A percentile compares a stretch with the other conserved stretches of the same genome.
Evolutionary conservation across 2,329 filamentous ascomycete species (phyloP).

Genomic region (Fusarium virguliforme): DNA sequence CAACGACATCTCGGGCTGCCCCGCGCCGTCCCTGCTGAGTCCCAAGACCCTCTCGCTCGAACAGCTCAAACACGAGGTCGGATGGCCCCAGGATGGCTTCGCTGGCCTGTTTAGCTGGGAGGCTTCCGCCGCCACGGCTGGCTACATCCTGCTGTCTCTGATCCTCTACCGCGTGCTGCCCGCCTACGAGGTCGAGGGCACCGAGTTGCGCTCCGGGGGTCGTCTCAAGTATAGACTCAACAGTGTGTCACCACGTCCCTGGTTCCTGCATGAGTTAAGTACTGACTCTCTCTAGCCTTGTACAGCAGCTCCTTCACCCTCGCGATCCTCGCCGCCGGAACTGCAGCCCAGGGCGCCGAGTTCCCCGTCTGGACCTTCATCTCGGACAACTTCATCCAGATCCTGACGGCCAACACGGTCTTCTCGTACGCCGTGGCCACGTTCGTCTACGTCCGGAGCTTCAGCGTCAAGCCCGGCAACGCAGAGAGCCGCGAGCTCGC

Average conservation of each 20-base stretch:
- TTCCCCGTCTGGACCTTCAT: constrained; percentile 95
- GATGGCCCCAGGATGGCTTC: constrained; percentile 83
- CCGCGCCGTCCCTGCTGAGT: constrained; percentile 83
- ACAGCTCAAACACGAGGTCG: constrained; percentile 83
- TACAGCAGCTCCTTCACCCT: constrained; percentile 82
- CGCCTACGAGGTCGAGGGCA: constrained; percentile 79
- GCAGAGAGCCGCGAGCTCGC: constrained; percentile 83
- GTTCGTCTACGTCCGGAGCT: constrained; percentile 87
- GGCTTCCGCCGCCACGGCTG: constrained; percentile 79
- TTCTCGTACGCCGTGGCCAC: constrained; percentile 81
- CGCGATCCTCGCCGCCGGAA: constrained; percentile 80
- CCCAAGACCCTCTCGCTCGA: constrained; percentile 81
- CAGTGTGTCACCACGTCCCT: constrained; percentile 63
- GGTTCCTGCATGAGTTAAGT: constrained; percentile 30
- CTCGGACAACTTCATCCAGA: constrained; percentile 89
- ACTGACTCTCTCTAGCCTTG: constrained; percentile 71
- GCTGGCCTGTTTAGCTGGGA: constrained; percentile 79
- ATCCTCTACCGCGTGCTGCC: constrained; percentile 84
- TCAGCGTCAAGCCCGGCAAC: constrained; percentile 84
- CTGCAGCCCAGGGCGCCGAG: constrained; percentile 81
- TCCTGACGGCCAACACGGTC: constrained; percentile 86
- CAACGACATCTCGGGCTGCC: constrained; percentile 94
- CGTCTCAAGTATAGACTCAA: constrained; percentile 88
- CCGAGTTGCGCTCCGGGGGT: constrained; percentile 78
- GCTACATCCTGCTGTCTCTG: constrained; percentile 84